phyloP scores from a whole-genome alignment of 75 land plant genomes.

The Chamaecyparis obtusa region DNA sequence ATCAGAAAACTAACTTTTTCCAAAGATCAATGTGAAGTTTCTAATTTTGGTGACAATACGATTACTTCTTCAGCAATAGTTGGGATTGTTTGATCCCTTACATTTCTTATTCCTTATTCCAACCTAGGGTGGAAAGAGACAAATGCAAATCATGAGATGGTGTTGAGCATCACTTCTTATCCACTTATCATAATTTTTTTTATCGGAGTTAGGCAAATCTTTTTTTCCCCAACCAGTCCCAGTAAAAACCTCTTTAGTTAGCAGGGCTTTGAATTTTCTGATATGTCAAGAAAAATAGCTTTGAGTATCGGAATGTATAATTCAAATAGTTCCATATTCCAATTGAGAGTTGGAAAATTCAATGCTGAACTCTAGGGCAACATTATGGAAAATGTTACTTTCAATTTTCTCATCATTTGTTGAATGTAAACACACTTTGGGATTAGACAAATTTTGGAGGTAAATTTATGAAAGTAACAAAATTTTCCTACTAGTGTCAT shows the following conservation, averaged over 20 bases:
- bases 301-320: not conserved
- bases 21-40: not conserved
- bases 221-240: not conserved
- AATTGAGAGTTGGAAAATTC: not conserved
- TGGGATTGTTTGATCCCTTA: not conserved
- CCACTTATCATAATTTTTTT: not conserved
- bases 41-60: not conserved
- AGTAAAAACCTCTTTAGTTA: not conserved
- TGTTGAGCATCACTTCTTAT: not conserved
- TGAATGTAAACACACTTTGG: not conserved
- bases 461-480: not conserved
- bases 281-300: not conserved
- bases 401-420: not conserved
- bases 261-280: not conserved
- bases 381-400: not conserved
- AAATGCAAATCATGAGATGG: not conserved
- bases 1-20: not conserved
- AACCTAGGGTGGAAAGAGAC: not conserved
- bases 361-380: not conserved
- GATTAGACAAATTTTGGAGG: not conserved
- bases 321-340: not conserved
- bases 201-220: not conserved
- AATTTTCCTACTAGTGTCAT: not conserved
- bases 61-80: not conserved
- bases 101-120: not conserved